These are phyloP conservation scores for Albugo laibachii DNA, from an alignment of 352 stramenopile species.

Conservation along the genomic window DNA sequence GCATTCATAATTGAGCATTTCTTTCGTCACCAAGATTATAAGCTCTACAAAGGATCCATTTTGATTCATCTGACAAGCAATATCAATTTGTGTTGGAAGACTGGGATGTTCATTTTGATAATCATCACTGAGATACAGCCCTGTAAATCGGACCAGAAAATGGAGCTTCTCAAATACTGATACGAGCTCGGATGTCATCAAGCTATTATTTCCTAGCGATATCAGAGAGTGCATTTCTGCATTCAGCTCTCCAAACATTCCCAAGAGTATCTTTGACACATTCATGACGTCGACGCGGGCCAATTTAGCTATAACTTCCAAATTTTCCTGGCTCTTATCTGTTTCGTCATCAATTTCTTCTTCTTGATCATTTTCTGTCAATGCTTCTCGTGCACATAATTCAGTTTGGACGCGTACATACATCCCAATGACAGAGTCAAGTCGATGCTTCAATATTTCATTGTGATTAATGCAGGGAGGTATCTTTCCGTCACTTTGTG, in stretches of 20 bases:
- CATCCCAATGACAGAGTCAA: slow-evolving; percentile 42
- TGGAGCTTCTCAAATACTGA: slow-evolving; percentile 64
- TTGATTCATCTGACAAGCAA: slow-evolving; percentile 11
- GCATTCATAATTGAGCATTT: slow-evolving; percentile 48
- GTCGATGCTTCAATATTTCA: slow-evolving; percentile 4
- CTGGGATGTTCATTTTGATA: slow-evolving; percentile 47
- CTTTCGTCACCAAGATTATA: slow-evolving; percentile 40
- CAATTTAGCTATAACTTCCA: background rate
- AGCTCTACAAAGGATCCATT: slow-evolving; percentile 28
- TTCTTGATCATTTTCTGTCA: slow-evolving; percentile 56
- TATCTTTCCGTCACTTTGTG: background rate
- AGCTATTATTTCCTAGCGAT: slow-evolving; percentile 24
- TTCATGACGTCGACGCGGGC: slow-evolving; percentile 48
- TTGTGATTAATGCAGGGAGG: background rate
- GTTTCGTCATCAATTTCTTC: slow-evolving; percentile 73
- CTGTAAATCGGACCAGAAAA: slow-evolving; percentile 56
- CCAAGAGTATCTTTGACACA: slow-evolving; percentile 11
- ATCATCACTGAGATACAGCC: slow-evolving; percentile 61
- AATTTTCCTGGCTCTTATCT: slow-evolving; percentile 12
- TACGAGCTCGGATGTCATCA: slow-evolving; percentile 31
- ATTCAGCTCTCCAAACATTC: slow-evolving; percentile 41
- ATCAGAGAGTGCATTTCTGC: slow-evolving; percentile 23
- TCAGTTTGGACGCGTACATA: slow-evolving; percentile 63
- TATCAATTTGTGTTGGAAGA: slow-evolving; percentile 37
- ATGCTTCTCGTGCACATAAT: slow-evolving; percentile 34